A percentile compares a stretch with the other conserved stretches of the same genome.
These are phyloP conservation scores for Cladosporium phlei DNA, from an alignment of 2,329 filamentous ascomycete species.

Conservation along the genomic window DNA sequence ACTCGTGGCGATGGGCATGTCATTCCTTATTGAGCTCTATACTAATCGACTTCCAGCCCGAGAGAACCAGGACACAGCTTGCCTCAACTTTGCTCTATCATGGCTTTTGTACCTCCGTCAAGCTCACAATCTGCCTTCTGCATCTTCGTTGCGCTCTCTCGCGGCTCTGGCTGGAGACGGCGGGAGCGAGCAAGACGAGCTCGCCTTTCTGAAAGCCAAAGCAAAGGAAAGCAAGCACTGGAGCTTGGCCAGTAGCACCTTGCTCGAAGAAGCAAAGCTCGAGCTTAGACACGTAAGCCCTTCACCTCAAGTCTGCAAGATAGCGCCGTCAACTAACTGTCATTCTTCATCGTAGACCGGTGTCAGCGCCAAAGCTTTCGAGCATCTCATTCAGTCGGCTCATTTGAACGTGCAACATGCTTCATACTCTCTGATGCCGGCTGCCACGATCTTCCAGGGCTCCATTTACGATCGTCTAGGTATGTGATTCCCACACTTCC, in stretches of 20 bases:
- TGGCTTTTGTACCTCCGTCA: slow-evolving; percentile 96
- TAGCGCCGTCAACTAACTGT: not conserved
- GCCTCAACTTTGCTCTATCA: slow-evolving; percentile 89
- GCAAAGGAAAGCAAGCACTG: slow-evolving; percentile 84
- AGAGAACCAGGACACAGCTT: slow-evolving; percentile 87
- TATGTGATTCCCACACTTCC: slow-evolving; percentile 31
- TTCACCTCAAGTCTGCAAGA: not conserved
- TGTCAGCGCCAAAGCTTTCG: slow-evolving; percentile 54
- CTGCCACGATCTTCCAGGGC: slow-evolving; percentile 67
- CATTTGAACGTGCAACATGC: slow-evolving; percentile 76
- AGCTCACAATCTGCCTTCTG: slow-evolving; percentile 59
- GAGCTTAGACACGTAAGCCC: slow-evolving; percentile 31
- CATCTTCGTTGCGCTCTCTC: slow-evolving; percentile 20
- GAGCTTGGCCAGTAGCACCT: slow-evolving; percentile 73
- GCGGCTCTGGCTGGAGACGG: slow-evolving; percentile 24
- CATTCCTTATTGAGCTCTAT: not conserved
- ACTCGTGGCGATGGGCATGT: too few species aligned
- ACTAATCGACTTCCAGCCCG: slow-evolving; percentile 63
- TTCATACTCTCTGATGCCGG: slow-evolving; percentile 66
- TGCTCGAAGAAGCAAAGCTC: slow-evolving; percentile 81
- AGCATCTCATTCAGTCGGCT: slow-evolving; percentile 75
- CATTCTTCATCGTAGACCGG: not conserved
- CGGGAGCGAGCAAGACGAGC: slow-evolving; percentile 63
- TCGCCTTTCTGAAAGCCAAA: slow-evolving; percentile 78
- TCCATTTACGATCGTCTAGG: slow-evolving; percentile 71